A percentile compares a stretch with the other conserved stretches of the same genome.
These are phyloP conservation scores for Sclerotinia borealis DNA, from an alignment of 2,329 filamentous ascomycete species.

Conservation along the genomic window DNA sequence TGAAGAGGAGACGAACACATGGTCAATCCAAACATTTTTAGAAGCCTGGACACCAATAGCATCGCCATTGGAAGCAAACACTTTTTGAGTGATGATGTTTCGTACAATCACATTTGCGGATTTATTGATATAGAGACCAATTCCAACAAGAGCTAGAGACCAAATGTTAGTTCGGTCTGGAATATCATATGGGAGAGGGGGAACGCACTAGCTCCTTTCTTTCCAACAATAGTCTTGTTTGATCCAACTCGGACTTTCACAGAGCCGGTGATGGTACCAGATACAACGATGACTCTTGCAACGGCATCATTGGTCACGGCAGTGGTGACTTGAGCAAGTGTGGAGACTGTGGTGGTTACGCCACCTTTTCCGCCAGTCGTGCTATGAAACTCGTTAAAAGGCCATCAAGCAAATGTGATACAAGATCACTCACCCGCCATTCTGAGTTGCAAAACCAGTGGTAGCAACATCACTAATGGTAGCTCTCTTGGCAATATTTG, in stretches of 20 bases:
- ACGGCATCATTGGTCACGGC: conserved; percentile 34
- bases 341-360: conserved; percentile 40
- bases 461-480: conserved; percentile 29
- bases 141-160: conserved; percentile 36
- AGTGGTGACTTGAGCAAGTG: conserved; percentile 31
- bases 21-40: conserved; percentile 39
- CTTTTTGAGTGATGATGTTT: conserved; percentile 48
- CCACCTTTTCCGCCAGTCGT: conserved; percentile 44
- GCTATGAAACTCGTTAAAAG: conserved; percentile 19
- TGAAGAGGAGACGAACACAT: conserved; percentile 7
- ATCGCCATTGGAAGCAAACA: conserved; percentile 42
- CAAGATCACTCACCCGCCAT: conserved; percentile 28
- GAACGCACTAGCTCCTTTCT: conserved; percentile 32
- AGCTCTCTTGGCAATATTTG: conserved; percentile 39
- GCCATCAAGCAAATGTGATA: too few relatives aligned
- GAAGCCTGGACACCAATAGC: conserved; percentile 43
- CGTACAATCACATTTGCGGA: conserved; percentile 49
- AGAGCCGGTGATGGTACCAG: conserved; percentile 31
- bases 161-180: background rate
- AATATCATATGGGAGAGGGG: background rate
- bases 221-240: conserved; percentile 40
- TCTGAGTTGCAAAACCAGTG: conserved; percentile 42
- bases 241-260: conserved; percentile 22
- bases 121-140: conserved; percentile 43
- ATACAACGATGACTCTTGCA: conserved; percentile 40